Evolutionary conservation across 441 rosid species (phyloP).

Genomic region (Arabidopsis lyrata): DNA sequence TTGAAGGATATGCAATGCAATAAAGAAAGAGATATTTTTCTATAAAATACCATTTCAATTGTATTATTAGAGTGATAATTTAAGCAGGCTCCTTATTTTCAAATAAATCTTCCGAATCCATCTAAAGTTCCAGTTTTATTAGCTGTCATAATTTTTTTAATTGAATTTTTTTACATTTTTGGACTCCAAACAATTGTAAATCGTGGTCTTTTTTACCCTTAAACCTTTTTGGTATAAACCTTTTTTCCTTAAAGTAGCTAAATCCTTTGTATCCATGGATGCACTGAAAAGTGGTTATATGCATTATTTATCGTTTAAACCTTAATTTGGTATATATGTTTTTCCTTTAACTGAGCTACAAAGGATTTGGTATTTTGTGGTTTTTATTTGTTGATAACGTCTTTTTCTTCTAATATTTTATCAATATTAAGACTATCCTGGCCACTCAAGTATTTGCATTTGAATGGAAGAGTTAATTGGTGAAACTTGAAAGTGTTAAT

Average conservation of each 20-base stretch:
- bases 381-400: neutral
- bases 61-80: neutral
- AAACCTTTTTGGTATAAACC: neutral
- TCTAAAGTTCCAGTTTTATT: neutral
- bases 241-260: conserved; percentile 9
- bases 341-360: neutral
- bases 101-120: neutral
- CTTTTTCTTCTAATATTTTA: neutral
- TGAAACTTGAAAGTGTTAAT: neutral
- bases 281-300: neutral
- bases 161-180: neutral
- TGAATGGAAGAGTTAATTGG: neutral
- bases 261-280: conserved; percentile 13
- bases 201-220: neutral
- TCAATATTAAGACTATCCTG: neutral
- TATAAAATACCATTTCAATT: neutral
- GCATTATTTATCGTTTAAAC: neutral
- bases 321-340: neutral
- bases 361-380: neutral
- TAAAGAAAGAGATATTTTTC: neutral
- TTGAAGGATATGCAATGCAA: neutral
- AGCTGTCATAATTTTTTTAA: neutral
- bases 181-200: conserved; percentile 10
- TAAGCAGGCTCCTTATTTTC: neutral
- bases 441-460: conserved; percentile 9